Conservation (phyloP, 75 land plant species). For the Cupressus sempervirens region DNA sequence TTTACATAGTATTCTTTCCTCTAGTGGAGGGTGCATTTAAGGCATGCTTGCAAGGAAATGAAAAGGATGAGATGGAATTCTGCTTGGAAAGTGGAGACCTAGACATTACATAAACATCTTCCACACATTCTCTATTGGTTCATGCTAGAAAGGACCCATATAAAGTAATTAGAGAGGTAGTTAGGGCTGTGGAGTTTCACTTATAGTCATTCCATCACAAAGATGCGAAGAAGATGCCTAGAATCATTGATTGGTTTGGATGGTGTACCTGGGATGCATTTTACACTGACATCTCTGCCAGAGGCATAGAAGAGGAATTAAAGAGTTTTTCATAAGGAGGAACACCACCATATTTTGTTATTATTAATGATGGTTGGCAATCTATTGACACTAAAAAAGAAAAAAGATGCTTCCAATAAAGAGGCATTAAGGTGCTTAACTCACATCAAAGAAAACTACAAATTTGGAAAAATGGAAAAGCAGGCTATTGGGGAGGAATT, state of each 20-base stretch:
- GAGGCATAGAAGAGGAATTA: slow-evolving; percentile 68
- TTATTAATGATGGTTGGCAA: slow-evolving; percentile 98
- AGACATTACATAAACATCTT: slow-evolving; percentile 37
- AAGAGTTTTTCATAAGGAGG: slow-evolving; percentile 69
- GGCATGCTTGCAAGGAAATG: slow-evolving; percentile 60
- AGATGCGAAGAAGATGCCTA: slow-evolving; percentile 85
- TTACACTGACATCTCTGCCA: slow-evolving; percentile 79
- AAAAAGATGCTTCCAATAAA: slow-evolving; percentile 4
- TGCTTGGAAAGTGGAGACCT: slow-evolving; percentile 91
- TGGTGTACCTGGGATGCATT: slow-evolving; percentile 99
- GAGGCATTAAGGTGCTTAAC: slow-evolving; percentile 57
- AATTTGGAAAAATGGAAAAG: slow-evolving; percentile 48
- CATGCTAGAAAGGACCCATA: slow-evolving; percentile 70
- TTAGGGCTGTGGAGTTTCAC: slow-evolving; percentile 73
- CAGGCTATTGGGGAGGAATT: slow-evolving; percentile 96
- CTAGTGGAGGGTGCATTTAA: slow-evolving; percentile 70
- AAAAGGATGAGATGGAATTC: slow-evolving; percentile 55
- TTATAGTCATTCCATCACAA: slow-evolving; percentile 61
- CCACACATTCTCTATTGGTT: too few species aligned
- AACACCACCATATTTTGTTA: slow-evolving; percentile 81
- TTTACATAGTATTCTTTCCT: slow-evolving; percentile 75
- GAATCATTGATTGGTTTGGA: slow-evolving; percentile 92
- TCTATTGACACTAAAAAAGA: slow-evolving; percentile 41
- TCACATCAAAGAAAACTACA: slow-evolving; percentile 69
- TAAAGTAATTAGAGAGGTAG: slow-evolving; percentile 68